Evolutionary conservation across 108 stramenopile genomes (phyloP), one percentile per base, ranked within the genome.

Genomic region (Cyclotella cryptica): DNA sequence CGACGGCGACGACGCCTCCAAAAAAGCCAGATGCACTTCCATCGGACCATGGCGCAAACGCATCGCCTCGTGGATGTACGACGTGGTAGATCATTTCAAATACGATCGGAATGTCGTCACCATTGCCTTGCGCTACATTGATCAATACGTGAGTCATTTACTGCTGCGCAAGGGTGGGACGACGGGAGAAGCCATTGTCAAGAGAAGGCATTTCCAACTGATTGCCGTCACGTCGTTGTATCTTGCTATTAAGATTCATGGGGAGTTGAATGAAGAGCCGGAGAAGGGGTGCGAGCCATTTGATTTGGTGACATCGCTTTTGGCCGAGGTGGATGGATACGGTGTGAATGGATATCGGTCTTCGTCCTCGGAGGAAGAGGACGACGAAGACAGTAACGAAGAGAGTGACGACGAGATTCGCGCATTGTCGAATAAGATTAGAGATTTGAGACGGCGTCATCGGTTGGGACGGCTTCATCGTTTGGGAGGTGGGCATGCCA

Each of bases 231-330:
- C 90, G 39, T 84, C 79, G 13, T 80, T 91, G 29, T 91, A 89
- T 55, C 87, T 88, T 18, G 88, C 90, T 28, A 79, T 91, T 72
- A 91, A 91, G 62, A 64, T 88, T 13, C 90, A 92, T 68, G 89
- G 89, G 11, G 88, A 89, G 75, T 66, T 81, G 26, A 21, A 44
- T 30, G 76, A 77, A 69, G 75, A 81, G n/a, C 69, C 58, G 19
- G 62, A 46, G 43, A 57, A 71, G 27, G 53, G 28, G 9, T 26
- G 26, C 27, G 57, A 28, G 27, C 24, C 57, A 13, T 55, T 67
- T 49, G 79, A 73, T 19, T 44, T 68, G 17, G 54, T 80, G 26
- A 44, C 46, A 21, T 67, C 79, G 27, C 57, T 80, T 11, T 29
- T 80, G 12, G 52, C 57, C 18, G 79, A 80, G 49, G 79, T 80